phyloP scores from a whole-genome alignment of 2,329 filamentous ascomycete genomes.

The Fusarium pseudoanthophilum region DNA sequence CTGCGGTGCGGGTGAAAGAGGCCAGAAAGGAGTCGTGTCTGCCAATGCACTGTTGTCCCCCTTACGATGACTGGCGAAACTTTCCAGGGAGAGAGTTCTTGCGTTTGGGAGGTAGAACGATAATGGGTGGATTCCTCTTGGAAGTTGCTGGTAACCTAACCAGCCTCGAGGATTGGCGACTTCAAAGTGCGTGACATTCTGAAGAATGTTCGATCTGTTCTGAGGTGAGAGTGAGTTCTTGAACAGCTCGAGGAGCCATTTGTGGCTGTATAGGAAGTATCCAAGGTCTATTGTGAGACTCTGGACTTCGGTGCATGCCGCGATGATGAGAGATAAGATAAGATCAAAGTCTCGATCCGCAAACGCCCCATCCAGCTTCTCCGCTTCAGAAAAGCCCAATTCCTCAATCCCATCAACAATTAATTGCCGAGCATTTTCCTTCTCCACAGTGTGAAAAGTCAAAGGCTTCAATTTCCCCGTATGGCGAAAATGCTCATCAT shows the following conservation, averaged over 20 bases:
- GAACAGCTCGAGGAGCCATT: background rate
- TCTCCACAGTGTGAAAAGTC: background rate
- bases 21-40: background rate
- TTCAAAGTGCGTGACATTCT: background rate
- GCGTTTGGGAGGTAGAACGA: background rate
- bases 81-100: background rate
- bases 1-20: rapidly evolving
- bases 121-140: rapidly evolving
- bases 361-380: background rate
- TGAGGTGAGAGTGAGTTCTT: rapidly evolving
- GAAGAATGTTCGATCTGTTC: rapidly evolving
- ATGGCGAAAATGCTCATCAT: background rate
- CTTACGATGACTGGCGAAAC: background rate
- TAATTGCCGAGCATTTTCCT: rapidly evolving
- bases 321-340: background rate
- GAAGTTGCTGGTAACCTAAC: background rate
- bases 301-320: background rate
- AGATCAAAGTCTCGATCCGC: background rate
- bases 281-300: background rate
- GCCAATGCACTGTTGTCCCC: rapidly evolving
- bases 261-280: background rate
- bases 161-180: background rate
- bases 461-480: background rate
- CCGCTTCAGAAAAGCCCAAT: background rate
- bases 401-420: background rate